Percentiles rank a stretch among this genome's conserved stretches.
These are phyloP conservation scores for Diplotaxis tenuifolia DNA, from an alignment of 345 rosid genomes.

Conservation along the genomic window DNA sequence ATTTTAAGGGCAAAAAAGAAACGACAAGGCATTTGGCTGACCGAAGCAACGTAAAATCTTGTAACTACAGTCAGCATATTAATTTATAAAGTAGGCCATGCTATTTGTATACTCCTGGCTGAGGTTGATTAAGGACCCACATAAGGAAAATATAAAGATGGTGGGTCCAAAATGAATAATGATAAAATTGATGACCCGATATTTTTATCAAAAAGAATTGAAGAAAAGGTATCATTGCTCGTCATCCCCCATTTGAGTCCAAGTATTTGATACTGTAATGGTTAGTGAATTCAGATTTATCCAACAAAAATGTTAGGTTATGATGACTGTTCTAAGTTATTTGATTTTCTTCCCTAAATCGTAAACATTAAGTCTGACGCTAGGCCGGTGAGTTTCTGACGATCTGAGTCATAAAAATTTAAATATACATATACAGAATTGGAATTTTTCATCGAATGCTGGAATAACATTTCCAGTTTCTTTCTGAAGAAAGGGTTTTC, in stretches of 20 bases:
- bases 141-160: neutral
- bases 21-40: conserved; percentile 32
- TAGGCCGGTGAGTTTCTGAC: no score
- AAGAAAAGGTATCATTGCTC: conserved; percentile 28
- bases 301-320: conserved; percentile 33
- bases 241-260: conserved; percentile 1
- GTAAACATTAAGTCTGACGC: no score
- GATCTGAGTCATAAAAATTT: neutral
- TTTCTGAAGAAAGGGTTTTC: no score
- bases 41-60: conserved; percentile 35
- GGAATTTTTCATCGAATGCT: neutral
- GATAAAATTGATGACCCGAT: conserved; percentile 33
- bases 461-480: neutral
- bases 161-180: conserved; percentile 27
- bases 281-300: conserved; percentile 33
- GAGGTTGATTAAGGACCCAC: conserved; percentile 31
- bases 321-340: conserved; percentile 22
- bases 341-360: neutral
- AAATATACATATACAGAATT: neutral
- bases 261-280: conserved; percentile 36
- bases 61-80: conserved; percentile 22
- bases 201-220: conserved; percentile 2
- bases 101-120: conserved; percentile 29
- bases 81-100: conserved; percentile 7
- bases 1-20: conserved; percentile 19